Base-by-base conservation (phyloP, 441 rosid genomes). In the Adansonia gregorii region DNA sequence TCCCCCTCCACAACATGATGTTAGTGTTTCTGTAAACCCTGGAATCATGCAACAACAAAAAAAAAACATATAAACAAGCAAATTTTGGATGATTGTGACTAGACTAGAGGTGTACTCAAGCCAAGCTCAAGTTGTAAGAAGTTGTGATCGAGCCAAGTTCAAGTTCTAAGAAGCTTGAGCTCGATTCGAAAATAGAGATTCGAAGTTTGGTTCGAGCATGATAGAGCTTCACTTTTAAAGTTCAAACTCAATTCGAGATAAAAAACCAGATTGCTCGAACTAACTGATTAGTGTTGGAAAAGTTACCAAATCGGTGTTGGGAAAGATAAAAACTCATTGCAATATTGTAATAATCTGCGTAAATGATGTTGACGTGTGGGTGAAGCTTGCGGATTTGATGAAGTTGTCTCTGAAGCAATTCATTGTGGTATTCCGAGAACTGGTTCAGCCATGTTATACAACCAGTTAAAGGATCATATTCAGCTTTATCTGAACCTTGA, bases 331-430 rank as follows among this genome's bases (percentile, higher is more conserved):
- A 14, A 0, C n/a, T 81, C 66, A 76, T 63, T 0, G 78, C 7
- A n/a, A 77, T 69, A 19, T 81, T 83, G 90, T 85, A 85, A 73
- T 86, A 89, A 63, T 89, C 91, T 0, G 80, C 91, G 4, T 88
- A 88, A 17, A 88, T 48, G 22, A 89, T 80, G 48, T 78, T 85
- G 66, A 80, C 82, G 67, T 60, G 80, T 46, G 88, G 87, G 54
- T 85, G 78, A 3, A 85, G 80, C 65, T 75, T 48, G 43, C 66
- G 73, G 12, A 88, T 73, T 12, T 54, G 67, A 24, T 52, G 14
- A 0, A 87, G 81, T 61, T 84, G 82, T 76, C 10, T 49, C 61
- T 85, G 83, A 17, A 89, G 93, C 31, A 58, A n/a, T 39, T 80
- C 22, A 14, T 83, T 82, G 79, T 86, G 85, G 78, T 84, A 77